A percentile compares a stretch with the other conserved stretches of the same genome.
phyloP scores from a whole-genome alignment of 371 early-diverging fungal species.

The Mucor plumbeus region DNA sequence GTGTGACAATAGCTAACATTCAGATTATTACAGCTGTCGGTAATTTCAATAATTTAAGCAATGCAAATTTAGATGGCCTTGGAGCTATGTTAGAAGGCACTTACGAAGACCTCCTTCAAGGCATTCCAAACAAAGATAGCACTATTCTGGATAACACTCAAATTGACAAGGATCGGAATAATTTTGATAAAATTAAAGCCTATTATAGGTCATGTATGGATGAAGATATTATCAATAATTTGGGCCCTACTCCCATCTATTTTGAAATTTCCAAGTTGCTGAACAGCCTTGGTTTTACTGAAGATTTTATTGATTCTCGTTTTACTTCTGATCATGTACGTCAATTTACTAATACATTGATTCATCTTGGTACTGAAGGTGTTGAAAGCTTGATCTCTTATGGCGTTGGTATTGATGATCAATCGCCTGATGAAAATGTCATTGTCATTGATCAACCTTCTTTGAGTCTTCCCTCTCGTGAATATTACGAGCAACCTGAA shows the following conservation, averaged over 20 bases:
- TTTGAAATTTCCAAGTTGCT: conserved; percentile 10
- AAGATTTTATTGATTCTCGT: not conserved
- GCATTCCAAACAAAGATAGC: not conserved
- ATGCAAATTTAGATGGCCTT: conserved; percentile 39
- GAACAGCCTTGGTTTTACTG: not conserved
- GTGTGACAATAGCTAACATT: too few relatives aligned
- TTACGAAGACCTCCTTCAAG: conserved; percentile 27
- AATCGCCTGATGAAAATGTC: conserved; percentile 42
- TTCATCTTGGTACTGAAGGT: conserved; percentile 15
- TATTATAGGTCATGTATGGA: conserved; percentile 64
- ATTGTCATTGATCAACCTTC: conserved; percentile 49
- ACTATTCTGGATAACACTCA: conserved; percentile 8
- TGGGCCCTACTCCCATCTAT: conserved; percentile 57
- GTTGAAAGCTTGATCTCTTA: conserved; percentile 36
- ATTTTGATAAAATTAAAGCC: conserved; percentile 50
- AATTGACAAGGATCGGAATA: conserved; percentile 33
- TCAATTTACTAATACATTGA: conserved; percentile 16
- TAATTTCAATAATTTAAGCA: conserved; percentile 27
- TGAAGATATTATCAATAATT: conserved; percentile 39
- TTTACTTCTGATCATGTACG: conserved; percentile 1
- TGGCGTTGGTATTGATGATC: conserved; percentile 44
- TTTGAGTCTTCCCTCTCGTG: conserved; percentile 57
- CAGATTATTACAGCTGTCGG: conserved; percentile 30
- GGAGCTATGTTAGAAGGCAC: conserved; percentile 28
- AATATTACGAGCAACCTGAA: conserved; percentile 54